These are phyloP conservation scores for Trichoderma sp. DNA, from an alignment of 2,329 filamentous ascomycete species.

Conservation along the genomic window DNA sequence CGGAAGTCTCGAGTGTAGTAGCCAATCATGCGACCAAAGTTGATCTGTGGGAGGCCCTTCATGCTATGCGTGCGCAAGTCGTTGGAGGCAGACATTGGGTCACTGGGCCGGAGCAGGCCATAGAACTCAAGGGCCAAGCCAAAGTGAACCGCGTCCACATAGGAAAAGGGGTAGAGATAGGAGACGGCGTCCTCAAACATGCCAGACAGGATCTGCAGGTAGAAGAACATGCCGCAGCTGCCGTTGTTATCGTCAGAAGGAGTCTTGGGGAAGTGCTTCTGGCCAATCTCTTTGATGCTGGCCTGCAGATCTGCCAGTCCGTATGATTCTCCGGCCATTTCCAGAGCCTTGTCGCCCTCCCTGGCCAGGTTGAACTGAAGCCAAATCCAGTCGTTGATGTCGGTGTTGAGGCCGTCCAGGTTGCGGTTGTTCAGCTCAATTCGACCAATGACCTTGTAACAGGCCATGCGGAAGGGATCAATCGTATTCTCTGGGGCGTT, in stretches of 20 bases:
- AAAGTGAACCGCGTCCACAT: conserved; percentile 93
- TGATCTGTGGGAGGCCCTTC: conserved; percentile 75
- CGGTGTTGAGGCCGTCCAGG: conserved; percentile 60
- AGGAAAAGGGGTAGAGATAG: conserved; percentile 88
- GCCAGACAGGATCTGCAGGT: conserved; percentile 83
- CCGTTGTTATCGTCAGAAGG: conserved; percentile 71
- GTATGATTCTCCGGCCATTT: conserved; percentile 65
- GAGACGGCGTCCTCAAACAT: conserved; percentile 93
- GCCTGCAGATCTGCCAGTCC: conserved; percentile 68
- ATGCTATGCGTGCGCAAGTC: conserved; percentile 67
- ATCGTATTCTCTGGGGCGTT: conserved; percentile 83
- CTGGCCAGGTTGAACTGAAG: conserved; percentile 68
- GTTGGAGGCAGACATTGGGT: conserved; percentile 71
- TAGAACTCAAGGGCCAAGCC: conserved; percentile 87
- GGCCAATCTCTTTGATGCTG: conserved; percentile 83
- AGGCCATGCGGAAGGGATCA: conserved; percentile 94
- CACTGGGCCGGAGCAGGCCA: conserved; percentile 81
- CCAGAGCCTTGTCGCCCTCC: conserved; percentile 61
- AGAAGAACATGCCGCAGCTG: conserved; percentile 87
- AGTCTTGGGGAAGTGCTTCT: conserved; percentile 84
- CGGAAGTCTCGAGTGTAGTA: conserved; percentile 97
- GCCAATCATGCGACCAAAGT: conserved; percentile 89
- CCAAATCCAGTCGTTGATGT: conserved; percentile 71
- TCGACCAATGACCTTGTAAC: conserved; percentile 94
- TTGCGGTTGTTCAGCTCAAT: conserved; percentile 65